These are phyloP conservation scores for Trametes cinnabarina DNA, from an alignment of 768 basidiomycete species.

Conservation along the genomic window DNA sequence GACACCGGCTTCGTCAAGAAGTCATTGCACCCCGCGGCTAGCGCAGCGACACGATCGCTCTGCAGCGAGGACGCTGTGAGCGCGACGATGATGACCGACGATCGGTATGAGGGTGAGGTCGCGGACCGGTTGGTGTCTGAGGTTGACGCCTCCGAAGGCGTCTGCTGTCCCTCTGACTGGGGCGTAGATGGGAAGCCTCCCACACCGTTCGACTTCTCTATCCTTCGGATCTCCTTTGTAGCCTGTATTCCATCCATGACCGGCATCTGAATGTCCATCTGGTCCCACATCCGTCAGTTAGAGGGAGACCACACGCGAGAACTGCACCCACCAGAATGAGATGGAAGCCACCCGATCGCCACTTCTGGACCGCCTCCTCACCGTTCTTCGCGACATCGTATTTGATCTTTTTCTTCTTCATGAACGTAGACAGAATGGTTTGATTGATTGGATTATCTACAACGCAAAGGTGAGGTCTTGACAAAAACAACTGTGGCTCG, in stretches of 20 bases:
- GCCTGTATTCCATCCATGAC: constrained; percentile 98
- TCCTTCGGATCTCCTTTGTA: constrained; percentile 88
- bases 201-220: constrained; percentile 68
- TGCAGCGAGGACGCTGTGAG: constrained; percentile 95
- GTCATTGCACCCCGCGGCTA: constrained; percentile 98
- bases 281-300: neutral
- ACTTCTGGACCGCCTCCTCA: constrained; percentile 92
- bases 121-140: constrained; percentile 45
- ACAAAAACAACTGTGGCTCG: neutral
- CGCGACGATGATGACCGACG: constrained; percentile 98
- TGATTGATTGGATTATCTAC: constrained; percentile 98
- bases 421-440: constrained; percentile 94
- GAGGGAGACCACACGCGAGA: neutral
- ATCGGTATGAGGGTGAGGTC: constrained; percentile 61
- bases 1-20: constrained; percentile 98
- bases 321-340: constrained; percentile 82
- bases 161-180: constrained; percentile 49
- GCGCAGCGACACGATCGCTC: constrained; percentile 92
- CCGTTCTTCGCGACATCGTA: constrained; percentile 94
- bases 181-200: constrained; percentile 72
- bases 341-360: constrained; percentile 91
- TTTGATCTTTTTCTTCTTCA: constrained; percentile 94
- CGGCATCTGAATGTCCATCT: constrained; percentile 99
- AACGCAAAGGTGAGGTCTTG: neutral
- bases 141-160: constrained; percentile 53